Percentiles rank a stretch among this genome's conserved stretches.
Conservation (phyloP, 768 basidiomycete genomes). For the Tremella fuciformis region DNA sequence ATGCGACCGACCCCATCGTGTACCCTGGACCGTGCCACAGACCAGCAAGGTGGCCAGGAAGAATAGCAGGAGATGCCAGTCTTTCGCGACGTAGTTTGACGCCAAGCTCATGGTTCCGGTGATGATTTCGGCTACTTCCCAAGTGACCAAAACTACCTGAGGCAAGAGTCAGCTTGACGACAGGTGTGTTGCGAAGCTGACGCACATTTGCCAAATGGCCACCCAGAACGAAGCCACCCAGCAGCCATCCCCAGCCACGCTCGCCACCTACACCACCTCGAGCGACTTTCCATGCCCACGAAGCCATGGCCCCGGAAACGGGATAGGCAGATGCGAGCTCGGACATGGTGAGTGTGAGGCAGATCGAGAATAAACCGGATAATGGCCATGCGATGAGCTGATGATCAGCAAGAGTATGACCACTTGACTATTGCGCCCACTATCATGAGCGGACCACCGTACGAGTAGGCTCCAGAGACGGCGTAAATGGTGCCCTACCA, state of each 20-base stretch:
- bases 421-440: constrained; percentile 22
- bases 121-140: constrained; percentile 42
- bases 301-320: constrained; percentile 49
- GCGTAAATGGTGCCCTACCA: constrained; percentile 45
- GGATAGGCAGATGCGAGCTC: constrained; percentile 50
- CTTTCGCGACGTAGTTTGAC: constrained; percentile 29
- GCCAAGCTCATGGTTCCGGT: constrained; percentile 42
- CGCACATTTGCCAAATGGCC: constrained; percentile 44
- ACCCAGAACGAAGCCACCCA: constrained; percentile 40
- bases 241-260: constrained; percentile 48
- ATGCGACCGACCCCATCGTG: constrained; percentile 47
- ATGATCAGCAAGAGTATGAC: not conserved
- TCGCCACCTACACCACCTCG: constrained; percentile 47
- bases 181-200: not conserved
- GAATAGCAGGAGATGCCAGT: constrained; percentile 44
- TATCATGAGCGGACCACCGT: constrained; percentile 50
- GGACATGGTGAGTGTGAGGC: constrained; percentile 42
- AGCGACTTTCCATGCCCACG: constrained; percentile 50
- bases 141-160: constrained; percentile 44
- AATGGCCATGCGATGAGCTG: constrained; percentile 49
- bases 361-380: constrained; percentile 36
- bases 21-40: constrained; percentile 35
- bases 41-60: constrained; percentile 39
- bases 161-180: no score
- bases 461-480: constrained; percentile 45